A percentile compares a stretch with the other conserved stretches of the same genome.
Evolutionary conservation across 139 green algal genomes (phyloP).

Genomic region (Closterium sp.): DNA sequence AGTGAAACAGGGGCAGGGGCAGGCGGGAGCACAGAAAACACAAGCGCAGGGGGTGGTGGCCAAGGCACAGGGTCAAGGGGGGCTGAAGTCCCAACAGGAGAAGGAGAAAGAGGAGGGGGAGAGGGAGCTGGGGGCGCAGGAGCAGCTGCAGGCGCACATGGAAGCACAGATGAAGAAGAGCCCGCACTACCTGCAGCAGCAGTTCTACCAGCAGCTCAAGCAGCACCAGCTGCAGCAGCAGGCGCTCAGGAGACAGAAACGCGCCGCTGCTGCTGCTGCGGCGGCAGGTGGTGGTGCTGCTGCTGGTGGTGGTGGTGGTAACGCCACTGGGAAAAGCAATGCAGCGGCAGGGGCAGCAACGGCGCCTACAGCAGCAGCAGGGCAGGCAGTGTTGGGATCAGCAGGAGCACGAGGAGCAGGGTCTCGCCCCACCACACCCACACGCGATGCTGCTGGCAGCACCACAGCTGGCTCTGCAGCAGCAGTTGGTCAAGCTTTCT

Average conservation of each 20-base stretch:
- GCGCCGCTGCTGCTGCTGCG: too few relatives aligned
- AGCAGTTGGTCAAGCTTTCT: neutral
- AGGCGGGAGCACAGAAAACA: too few relatives aligned
- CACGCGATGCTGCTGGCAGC: neutral
- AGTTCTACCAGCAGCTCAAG: neutral
- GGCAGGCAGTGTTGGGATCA: neutral
- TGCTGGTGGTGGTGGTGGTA: too few relatives aligned
- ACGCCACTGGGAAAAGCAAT: neutral
- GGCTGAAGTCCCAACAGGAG: neutral
- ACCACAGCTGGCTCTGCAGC: neutral
- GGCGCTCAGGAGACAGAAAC: neutral
- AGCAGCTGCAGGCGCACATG: neutral
- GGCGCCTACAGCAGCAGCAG: neutral
- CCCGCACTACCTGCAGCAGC: neutral
- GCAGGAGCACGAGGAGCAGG: neutral
- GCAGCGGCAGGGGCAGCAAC: neutral
- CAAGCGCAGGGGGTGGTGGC: too few relatives aligned
- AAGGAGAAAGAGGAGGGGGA: neutral
- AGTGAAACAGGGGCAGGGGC: neutral
- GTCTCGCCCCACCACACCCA: neutral
- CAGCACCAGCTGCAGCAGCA: neutral
- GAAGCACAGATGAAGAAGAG: neutral
- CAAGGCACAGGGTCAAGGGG: too few relatives aligned
- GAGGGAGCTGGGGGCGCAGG: neutral
- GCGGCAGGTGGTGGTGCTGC: too few relatives aligned